phyloP scores from a whole-genome alignment of 2,329 filamentous ascomycete genomes.

The Dryadomyces quercus-mongolicae region DNA sequence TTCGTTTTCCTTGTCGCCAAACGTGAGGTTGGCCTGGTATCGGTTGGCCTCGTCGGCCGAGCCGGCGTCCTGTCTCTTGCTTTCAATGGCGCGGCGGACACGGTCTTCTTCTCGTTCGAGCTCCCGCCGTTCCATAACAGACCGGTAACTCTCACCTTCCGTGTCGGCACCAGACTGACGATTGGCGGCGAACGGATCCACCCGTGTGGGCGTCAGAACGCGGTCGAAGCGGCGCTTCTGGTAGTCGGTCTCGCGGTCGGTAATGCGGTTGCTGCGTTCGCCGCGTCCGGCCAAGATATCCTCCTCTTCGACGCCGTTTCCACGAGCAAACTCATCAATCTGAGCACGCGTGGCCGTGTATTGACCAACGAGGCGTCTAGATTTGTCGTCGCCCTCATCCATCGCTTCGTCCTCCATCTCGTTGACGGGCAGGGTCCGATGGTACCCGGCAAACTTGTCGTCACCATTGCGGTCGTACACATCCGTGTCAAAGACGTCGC shows the following conservation, averaged over 20 bases:
- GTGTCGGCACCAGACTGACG: constrained; percentile 54
- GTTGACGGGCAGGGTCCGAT: constrained; percentile 72
- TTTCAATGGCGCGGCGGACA: constrained; percentile 66
- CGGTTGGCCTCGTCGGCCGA: constrained; percentile 47
- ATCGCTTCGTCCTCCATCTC: constrained; percentile 74
- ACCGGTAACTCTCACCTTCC: constrained; percentile 72
- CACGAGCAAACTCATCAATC: constrained; percentile 86
- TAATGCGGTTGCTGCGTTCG: constrained; percentile 83
- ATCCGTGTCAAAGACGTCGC: constrained; percentile 75
- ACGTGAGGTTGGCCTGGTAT: constrained; percentile 63
- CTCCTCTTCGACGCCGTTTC: constrained; percentile 78
- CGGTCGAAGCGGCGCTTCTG: constrained; percentile 92
- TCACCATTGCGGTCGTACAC: constrained; percentile 64
- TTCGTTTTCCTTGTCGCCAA: constrained; percentile 57
- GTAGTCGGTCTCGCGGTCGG: constrained; percentile 91
- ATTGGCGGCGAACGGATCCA: constrained; percentile 74
- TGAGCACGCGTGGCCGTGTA: constrained; percentile 89
- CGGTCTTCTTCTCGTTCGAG: constrained; percentile 89
- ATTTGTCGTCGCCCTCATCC: constrained; percentile 53
- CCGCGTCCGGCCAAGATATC: constrained; percentile 72
- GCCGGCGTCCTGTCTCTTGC: constrained; percentile 50
- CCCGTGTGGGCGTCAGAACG: constrained; percentile 71
- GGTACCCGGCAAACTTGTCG: constrained; percentile 82
- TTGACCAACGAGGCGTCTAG: constrained; percentile 76
- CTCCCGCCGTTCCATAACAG: constrained; percentile 83